Base-by-base conservation (phyloP, 352 stramenopile genomes). In the Pythium volutum region DNA sequence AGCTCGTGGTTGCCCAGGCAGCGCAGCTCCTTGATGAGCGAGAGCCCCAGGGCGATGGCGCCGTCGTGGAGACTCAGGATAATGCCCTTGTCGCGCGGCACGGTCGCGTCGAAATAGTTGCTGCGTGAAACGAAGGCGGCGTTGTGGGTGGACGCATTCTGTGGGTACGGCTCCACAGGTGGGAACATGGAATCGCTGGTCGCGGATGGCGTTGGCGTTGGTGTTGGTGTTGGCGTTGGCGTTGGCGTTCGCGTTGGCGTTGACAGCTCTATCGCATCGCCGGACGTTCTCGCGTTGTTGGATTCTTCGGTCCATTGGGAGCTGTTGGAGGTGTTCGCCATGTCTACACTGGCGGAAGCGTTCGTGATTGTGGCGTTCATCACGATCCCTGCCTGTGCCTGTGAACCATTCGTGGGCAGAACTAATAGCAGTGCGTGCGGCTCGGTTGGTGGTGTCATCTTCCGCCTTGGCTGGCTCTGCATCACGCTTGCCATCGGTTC, bases 21-120 rank as follows among this genome's bases (percentile, higher is more conserved):
- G 11, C 73, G 64, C 42, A 81, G 63, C 59, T 89, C 77, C 14
- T 74, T 70, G 66, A 89, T 88, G 36, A 90, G 70, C 26, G 79
- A 89, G 43, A 71, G 69, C 16, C 75, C 79, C 74, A 89, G 79
- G 8, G 75, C 55, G 31, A 76, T 64, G 25, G 83, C 76, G 46
- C 66, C 72, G 38, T 89, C 61, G 62, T 87, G 73, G 20, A 87
- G 67, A 62, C 66, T 77, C 36, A 84, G 23, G 53, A 87, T 63
- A 11, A 85, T 66, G 14, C 64, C 75, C 20, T 41, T 41, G n/a
- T 34, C 45, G 45, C 25, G 60, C 10, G 45, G 18, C 0, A 77
- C 67, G 26, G 38, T 56, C n/a, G 50, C 20, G 39, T 80, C 70
- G 31, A 76, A 80, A 3, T n/a, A 12, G 23, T 14, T 31, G 29